phyloP scores from a whole-genome alignment of 2,329 filamentous ascomycete genomes.

The Paracamarosporium sp. region DNA sequence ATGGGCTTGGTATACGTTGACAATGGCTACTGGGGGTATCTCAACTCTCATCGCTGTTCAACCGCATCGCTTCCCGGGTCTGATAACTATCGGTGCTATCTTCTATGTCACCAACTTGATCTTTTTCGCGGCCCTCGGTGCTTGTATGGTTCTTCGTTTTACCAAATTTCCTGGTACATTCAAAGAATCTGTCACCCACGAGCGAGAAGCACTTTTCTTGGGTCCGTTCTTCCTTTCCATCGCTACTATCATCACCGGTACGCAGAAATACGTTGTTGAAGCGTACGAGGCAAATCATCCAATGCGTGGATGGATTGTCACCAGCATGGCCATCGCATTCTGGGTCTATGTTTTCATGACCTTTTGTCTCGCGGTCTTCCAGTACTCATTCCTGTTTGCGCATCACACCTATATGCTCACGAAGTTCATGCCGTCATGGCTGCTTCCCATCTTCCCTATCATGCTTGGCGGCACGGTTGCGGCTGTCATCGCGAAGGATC shows the following conservation, averaged over 20 bases:
- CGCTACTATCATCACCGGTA: slow-evolving; percentile 52
- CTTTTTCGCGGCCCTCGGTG: slow-evolving; percentile 48
- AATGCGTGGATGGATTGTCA: slow-evolving; percentile 50
- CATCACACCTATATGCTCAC: slow-evolving; percentile 65
- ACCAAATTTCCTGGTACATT: slow-evolving; percentile 53
- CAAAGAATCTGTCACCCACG: slow-evolving; percentile 55
- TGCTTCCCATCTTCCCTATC: slow-evolving; percentile 75
- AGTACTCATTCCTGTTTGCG: slow-evolving; percentile 71
- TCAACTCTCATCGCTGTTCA: slow-evolving; percentile 52
- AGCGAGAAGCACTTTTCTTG: slow-evolving; percentile 59
- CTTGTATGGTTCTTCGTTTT: slow-evolving; percentile 52
- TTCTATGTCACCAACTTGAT: slow-evolving; percentile 60
- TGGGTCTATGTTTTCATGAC: slow-evolving; percentile 53
- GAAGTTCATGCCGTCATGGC: slow-evolving; percentile 77
- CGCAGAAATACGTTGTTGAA: slow-evolving; percentile 46
- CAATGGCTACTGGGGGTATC: slow-evolving; percentile 58
- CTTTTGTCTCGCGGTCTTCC: slow-evolving; percentile 49
- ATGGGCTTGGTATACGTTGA: slow-evolving; percentile 56
- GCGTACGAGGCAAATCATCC: slow-evolving; percentile 43
- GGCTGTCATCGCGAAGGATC: slow-evolving; percentile 67
- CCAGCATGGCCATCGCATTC: slow-evolving; percentile 49
- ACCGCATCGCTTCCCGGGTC: slow-evolving; percentile 55
- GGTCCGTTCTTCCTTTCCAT: slow-evolving; percentile 51
- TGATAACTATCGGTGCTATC: slow-evolving; percentile 58
- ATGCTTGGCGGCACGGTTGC: slow-evolving; percentile 77